Evolutionary conservation across 495 filamentous ascomycete genomes (phyloP).

Genomic region (Penicillium maclennaniae): DNA sequence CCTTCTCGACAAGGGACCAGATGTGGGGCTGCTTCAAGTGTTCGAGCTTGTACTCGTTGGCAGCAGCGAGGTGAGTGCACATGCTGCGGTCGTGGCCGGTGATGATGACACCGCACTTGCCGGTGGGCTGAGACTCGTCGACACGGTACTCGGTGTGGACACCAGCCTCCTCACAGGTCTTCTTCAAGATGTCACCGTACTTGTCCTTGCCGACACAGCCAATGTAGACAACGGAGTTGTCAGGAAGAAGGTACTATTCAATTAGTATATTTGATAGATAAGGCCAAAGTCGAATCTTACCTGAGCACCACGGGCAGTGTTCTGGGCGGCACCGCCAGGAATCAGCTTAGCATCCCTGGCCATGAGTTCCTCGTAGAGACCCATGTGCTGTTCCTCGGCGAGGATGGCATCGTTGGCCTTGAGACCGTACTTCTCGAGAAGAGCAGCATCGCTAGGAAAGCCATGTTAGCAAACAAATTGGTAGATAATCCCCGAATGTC

Average conservation of each 20-base stretch:
- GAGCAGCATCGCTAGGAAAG: conserved; percentile 52
- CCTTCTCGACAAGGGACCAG: conserved; percentile 85
- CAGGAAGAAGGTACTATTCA: conserved; percentile 78
- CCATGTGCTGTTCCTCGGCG: conserved; percentile 83
- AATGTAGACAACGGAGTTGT: conserved; percentile 83
- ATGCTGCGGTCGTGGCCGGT: conserved; percentile 89
- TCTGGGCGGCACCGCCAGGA: conserved; percentile 95
- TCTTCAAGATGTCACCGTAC: conserved; percentile 78
- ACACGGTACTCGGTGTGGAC: conserved; percentile 90
- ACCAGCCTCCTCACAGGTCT: conserved; percentile 75
- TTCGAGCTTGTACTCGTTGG: conserved; percentile 93
- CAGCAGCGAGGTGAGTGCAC: conserved; percentile 93
- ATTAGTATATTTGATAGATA: not conserved
- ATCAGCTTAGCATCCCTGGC: conserved; percentile 87
- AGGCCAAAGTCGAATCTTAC: conserved; percentile 28
- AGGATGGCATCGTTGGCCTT: conserved; percentile 98
- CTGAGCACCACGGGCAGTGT: conserved; percentile 92
- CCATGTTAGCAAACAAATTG: conserved; percentile 2
- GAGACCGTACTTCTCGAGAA: conserved; percentile 87
- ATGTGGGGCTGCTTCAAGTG: conserved; percentile 88
- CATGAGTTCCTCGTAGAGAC: conserved; percentile 87
- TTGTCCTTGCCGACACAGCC: conserved; percentile 91
- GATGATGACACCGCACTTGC: conserved; percentile 94
- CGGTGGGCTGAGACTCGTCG: conserved; percentile 75
- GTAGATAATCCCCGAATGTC: conserved; percentile 2